Base-by-base conservation (phyloP, 257 asterid species). In the Galeopsis tetrahit region DNA sequence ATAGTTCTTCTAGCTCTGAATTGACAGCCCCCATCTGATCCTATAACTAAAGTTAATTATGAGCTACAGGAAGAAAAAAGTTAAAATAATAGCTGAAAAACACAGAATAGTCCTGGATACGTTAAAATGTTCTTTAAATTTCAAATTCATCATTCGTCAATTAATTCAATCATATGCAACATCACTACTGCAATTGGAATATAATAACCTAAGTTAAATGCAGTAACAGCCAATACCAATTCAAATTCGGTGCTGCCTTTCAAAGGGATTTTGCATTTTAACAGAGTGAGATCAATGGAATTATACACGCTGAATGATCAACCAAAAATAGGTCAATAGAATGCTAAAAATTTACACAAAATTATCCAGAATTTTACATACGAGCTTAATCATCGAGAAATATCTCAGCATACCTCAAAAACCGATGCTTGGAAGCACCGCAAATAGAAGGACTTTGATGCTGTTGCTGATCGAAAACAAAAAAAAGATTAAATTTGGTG, bases 21-120 rank as follows among this genome's bases (percentile, higher is more conserved):
- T 87, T 83, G 34, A 79, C 80, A 44, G 87, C 79, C 38, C 90
- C 96, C 96, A 93, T 90, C 84, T 88, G 80, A 44, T 80, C 34
- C 81, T 48, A 33, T 7, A 66, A 55, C 51, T 13, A 48, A 35
- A 32, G 15, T 73, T 38, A 77, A 70, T 69, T 39, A 59, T 42
- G n/a, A 66, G 63, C 32, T 6, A 62, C 60, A 10, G 0, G 40
- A 38, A 39, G 44, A 21, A 3, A 61, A 28, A 46, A 46, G 32
- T 44, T 17, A 21, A 7, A 13, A 66, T 3, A n/a, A 42, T 2
- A 39, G 21, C 59, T 5, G n/a, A 61, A 28, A 75, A 49, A 15
- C 60, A 46, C 17, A 44, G 32, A 2, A 49, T 6, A 2, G n/a
- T 59, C 35, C 39, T n/a, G 53, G 51, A 32, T 15, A 40, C 4